Evolutionary conservation across 176 grass and related monocot species (phyloP), one percentile per base, ranked within the genome.

Genomic region (Puya raimondii): DNA sequence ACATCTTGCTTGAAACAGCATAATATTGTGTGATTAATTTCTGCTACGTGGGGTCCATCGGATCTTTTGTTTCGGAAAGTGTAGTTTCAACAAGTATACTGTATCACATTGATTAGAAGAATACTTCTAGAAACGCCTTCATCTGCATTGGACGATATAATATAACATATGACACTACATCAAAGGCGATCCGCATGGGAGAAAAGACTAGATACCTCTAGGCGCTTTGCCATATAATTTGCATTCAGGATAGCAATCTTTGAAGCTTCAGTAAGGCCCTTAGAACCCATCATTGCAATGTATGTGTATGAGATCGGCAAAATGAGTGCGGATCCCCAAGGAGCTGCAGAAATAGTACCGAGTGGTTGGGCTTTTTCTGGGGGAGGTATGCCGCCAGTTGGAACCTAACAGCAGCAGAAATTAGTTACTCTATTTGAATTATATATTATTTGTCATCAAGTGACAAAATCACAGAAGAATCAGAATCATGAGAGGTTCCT

Each of bases 241-340:
- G 95, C 95, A 73, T 85, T 94, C 77, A 99, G 75, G 67, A 99
- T 99, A 15, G 95, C 95, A 53, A 88, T 93, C 73, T 99, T 99
- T 70, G 95, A 99, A 75, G 95, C 95, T 17, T 99, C 90, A 63
- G 90, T 99, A n/a, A 99, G 81, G 50, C 94, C 95, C 64, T 80
- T 74, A 51, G 87, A 93, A 48, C 95, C 95, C 95, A 99, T 99
- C 95, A 99, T 94, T 53, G 95, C 95, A 72, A 99, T 99, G 72
- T 99, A 99, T 72, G 95, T 84, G 56, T 94, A 99, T 6, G 95
- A 99, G 74, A 99, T 99, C 65, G 95, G 87, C 64, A 99, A 74
- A 91, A 99, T 99, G 53, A 99, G 86, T 59, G 95, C 95, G 82
- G 95, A 99, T 73, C 95, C 95, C 95, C 95, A 99, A 70, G 95